Percentiles rank a stretch among this genome's conserved stretches.
Evolutionary conservation across 345 rosid genomes (phyloP).

Genomic region (Capsella bursapastoris): DNA sequence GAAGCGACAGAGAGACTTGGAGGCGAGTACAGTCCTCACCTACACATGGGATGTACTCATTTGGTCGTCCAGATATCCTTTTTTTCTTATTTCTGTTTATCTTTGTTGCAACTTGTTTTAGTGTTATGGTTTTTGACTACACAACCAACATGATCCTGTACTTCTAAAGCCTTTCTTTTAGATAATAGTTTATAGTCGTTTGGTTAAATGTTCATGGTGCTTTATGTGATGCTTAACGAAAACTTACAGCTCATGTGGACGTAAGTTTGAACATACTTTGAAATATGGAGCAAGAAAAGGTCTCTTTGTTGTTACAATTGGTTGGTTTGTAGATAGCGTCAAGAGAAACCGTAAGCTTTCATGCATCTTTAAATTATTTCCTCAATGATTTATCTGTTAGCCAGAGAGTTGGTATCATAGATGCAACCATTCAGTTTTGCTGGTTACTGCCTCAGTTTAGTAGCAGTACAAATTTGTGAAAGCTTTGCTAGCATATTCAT

Average conservation of each 20-base stretch:
- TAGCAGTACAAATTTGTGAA: neutral
- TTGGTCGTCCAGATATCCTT: slow-evolving; percentile 98
- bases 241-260: slow-evolving; percentile 79
- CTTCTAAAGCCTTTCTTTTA: neutral
- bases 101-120: slow-evolving; percentile 3
- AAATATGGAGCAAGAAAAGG: slow-evolving; percentile 86
- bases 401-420: neutral
- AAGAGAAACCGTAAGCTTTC: slow-evolving; percentile 66
- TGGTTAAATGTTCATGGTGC: slow-evolving; percentile 8
- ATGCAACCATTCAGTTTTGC: neutral
- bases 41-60: slow-evolving; percentile 89
- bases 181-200: neutral
- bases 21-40: slow-evolving; percentile 79
- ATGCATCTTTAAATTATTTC: neutral
- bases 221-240: slow-evolving; percentile 56
- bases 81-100: slow-evolving; percentile 6
- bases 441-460: neutral
- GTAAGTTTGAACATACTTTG: slow-evolving; percentile 87
- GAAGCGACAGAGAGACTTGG: slow-evolving; percentile 93
- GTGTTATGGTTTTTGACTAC: neutral
- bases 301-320: slow-evolving; percentile 79
- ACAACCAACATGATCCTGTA: neutral
- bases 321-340: slow-evolving; percentile 98
- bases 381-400: neutral
- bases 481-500: neutral